Evolutionary conservation across 768 basidiomycete genomes (phyloP), one percentile per base, ranked within the genome.

Genomic region (Guyanaporus albipodus): DNA sequence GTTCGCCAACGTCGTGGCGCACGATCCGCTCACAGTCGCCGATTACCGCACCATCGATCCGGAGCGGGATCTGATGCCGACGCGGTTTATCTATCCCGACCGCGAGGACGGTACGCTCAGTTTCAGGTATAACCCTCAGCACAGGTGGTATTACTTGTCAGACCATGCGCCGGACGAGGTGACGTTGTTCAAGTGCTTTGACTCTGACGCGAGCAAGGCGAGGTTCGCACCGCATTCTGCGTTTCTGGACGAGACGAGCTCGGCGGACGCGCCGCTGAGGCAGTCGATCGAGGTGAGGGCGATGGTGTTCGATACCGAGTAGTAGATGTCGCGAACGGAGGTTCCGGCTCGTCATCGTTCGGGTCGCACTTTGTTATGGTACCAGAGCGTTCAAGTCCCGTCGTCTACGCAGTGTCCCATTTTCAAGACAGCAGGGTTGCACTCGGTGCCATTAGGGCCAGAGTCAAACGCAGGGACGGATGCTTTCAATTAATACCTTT

Each of bases 151-250:
- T 49, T 70, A 70, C 56, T 45, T 73, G 34, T 52, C 64, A 6
- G 55, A 68, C 43, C 67, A 69, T 62, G 66, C 61, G 1, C 69
- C 70, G 11, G 66, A 70, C 4, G 72, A 73, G 54, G 62, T 70
- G 40, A 60, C 56, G 7, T 52, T 72, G 10, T 66, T 73, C 62
- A 73, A 73, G 59, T 71, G 73, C 53, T 74, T 63, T 42, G 72
- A 75, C 50, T 72, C 71, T 29, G 64, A 67, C 46, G 53, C 46
- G 33, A 58, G 63, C 39, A 61, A 61, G 55, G 67, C 72, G n/a
- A 33, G 31, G n/a, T 24, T 42, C 6, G 8, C 73, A 8, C 69
- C 68, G 18, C 72, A 74, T 42, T 62, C 67, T 2, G 71, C 73
- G 23, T 73, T 74, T 56, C 41, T 50, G 41, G 70, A 73, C 50